phyloP scores from a whole-genome alignment of 2,329 filamentous ascomycete species.

The Neoscytalidium dimidiatum region DNA sequence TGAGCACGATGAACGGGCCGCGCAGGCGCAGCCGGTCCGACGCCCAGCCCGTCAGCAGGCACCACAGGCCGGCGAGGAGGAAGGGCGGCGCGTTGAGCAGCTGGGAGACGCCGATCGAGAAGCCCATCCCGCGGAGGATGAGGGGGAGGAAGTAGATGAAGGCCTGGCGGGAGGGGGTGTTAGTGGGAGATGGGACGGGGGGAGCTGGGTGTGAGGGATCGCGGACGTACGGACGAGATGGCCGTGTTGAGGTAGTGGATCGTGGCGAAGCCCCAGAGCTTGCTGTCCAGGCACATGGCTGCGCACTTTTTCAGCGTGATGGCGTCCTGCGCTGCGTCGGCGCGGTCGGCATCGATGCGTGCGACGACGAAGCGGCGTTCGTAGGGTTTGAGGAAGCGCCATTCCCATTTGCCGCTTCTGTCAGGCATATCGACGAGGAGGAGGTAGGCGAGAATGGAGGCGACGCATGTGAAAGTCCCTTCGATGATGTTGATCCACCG shows the following conservation, averaged over 20 bases:
- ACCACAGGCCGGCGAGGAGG: conserved; percentile 38
- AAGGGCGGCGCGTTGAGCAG: conserved; percentile 49
- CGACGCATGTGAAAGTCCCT: conserved; percentile 3
- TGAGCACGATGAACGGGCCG: conserved; percentile 37
- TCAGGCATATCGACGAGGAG: conserved; percentile 29
- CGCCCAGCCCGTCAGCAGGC: conserved; percentile 35
- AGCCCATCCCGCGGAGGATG: conserved; percentile 47
- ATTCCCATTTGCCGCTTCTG: conserved; percentile 25
- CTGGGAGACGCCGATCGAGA: conserved; percentile 44
- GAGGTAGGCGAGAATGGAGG: conserved; percentile 20
- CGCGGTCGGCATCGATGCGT: conserved; percentile 40
- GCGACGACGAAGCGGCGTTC: conserved; percentile 31
- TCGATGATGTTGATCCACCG: conserved; percentile 27
- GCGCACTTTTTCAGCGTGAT: conserved; percentile 29
- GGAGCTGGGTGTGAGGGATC: conserved; percentile 69
- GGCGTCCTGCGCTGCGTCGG: conserved; percentile 33
- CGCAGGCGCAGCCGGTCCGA: conserved; percentile 35
- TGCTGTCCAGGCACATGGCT: conserved; percentile 67
- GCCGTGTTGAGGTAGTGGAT: conserved; percentile 66
- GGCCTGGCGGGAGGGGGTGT: conserved; percentile 53
- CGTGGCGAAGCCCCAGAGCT: conserved; percentile 73
- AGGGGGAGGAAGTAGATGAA: conserved; percentile 51
- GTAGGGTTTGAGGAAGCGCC: conserved; percentile 24
- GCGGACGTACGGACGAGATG: conserved; percentile 65
- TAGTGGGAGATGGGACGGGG: conserved; percentile 68